phyloP scores from a whole-genome alignment of 768 basidiomycete genomes.

The Hygrophorus pudorinus region DNA sequence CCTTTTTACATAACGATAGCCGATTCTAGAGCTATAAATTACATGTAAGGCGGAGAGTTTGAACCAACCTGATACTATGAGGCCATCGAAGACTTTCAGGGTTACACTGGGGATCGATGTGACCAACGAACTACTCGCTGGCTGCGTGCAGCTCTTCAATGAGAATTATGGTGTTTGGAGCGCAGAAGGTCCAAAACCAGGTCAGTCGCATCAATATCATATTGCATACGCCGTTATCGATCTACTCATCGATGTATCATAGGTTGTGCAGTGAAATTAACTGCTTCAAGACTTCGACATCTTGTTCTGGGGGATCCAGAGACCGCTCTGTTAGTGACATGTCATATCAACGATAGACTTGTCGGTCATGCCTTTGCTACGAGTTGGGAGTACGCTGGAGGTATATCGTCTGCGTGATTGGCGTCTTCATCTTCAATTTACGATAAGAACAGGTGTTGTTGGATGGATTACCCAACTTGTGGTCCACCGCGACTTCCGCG shows the following conservation, averaged over 20 bases:
- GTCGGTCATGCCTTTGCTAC: slow-evolving; percentile 23
- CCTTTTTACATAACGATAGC: too few relatives aligned
- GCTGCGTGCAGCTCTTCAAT: slow-evolving; percentile 22
- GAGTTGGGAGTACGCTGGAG: slow-evolving; percentile 18
- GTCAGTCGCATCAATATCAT: slow-evolving; percentile 5
- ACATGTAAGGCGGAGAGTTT: too few relatives aligned
- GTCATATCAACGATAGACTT: slow-evolving; percentile 9
- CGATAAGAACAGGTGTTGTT: slow-evolving; percentile 11
- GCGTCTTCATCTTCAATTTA: not conserved
- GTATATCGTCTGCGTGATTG: slow-evolving; percentile 7
- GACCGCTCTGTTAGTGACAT: slow-evolving; percentile 13
- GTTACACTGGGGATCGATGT: too few relatives aligned
- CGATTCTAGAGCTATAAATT: too few relatives aligned
- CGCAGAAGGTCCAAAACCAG: slow-evolving; percentile 7
- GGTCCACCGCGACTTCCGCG: slow-evolving; percentile 16
- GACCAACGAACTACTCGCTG: too few relatives aligned
- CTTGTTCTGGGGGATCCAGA: slow-evolving; percentile 9
- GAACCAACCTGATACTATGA: too few relatives aligned
- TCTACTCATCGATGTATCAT: slow-evolving; percentile 1
- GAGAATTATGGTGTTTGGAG: slow-evolving; percentile 22
- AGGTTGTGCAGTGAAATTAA: slow-evolving; percentile 3
- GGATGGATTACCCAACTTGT: slow-evolving; percentile 29
- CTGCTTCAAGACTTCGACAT: not conserved
- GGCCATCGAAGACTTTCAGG: too few relatives aligned
- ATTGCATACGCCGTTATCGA: not conserved